Base-by-base conservation (phyloP, 139 green algal species). In the Mesotaenium endlicherianum region DNA sequence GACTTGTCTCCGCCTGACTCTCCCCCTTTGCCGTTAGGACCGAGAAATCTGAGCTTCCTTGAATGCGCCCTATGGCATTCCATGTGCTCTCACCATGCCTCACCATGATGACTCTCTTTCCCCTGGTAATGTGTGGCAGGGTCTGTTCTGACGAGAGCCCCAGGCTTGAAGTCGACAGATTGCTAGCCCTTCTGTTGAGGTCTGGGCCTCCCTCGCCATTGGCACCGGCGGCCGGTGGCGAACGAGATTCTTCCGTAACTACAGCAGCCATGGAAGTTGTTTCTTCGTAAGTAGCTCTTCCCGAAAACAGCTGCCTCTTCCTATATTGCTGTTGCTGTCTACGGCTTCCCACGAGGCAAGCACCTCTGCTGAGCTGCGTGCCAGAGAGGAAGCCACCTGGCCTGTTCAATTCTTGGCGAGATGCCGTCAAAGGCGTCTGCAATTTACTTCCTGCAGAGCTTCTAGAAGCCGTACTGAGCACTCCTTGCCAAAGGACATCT, bases 21-120 rank as follows among this genome's bases (percentile, higher is more conserved):
- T 90, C 49, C 36, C 95, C 95, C 80, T 97, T 95, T 0, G 90
- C 75, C 0, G 95, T 98, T 8, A 98, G 88, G 34, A 94, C 90
- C 0, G 95, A 92, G 17, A 93, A 90, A 87, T 98, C 83, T 44
- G 91, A 95, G 87, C 90, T 94, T 60, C 95, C 95, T 88, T 98
- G 95, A 41, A 98, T 95, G 14, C 93, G 84, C 16, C 92, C 93
- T 36, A 92, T 91, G 2, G 94, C 93, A 68, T 98, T 98, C 95
- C 95, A 98, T 0, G 95, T 98, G 84, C 88, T 94, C 85, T 98
- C 94, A 0, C 95, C 95, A 70, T 98, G 95, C 30, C 95, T 87
- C 34, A 98, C 95, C 14, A 98, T 88, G 20, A 87, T 75, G 36
- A 87, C 81, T 20, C 81, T 38, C 71, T 87, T 87, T n/a, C 75